A percentile compares a stretch with the other conserved stretches of the same genome.
Conservation (phyloP, 805 yeast genomes). For the Saccharomycopsis sp. region DNA sequence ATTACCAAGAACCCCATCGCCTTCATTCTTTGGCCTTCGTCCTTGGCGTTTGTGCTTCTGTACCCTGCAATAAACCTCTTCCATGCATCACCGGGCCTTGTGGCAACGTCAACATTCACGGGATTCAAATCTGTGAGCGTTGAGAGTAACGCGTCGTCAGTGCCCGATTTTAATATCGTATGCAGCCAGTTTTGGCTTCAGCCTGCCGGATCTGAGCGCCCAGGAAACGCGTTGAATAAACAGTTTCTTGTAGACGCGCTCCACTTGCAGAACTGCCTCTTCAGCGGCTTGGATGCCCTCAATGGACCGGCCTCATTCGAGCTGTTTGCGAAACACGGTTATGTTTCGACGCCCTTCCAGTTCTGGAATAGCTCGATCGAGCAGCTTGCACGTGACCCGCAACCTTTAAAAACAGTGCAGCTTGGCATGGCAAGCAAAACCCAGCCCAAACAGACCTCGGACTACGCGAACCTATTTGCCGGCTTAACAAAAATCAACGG, state of each 20-base stretch:
- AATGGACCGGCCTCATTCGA: not conserved
- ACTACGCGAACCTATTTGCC: conserved; percentile 30
- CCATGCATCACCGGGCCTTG: conserved; percentile 26
- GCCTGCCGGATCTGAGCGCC: conserved; percentile 25
- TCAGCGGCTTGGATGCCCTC: too few relatives aligned
- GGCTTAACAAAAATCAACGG: conserved; percentile 40
- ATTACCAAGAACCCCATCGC: conserved; percentile 34
- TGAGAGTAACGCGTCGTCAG: conserved; percentile 19
- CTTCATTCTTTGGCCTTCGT: conserved; percentile 44
- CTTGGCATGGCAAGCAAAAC: conserved; percentile 4
- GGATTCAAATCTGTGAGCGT: conserved; percentile 16
- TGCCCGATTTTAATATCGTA: conserved; percentile 22
- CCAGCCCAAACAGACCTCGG: conserved; percentile 10
- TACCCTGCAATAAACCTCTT: conserved; percentile 42
- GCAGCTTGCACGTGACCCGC: conserved; percentile 29
- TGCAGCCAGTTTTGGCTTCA: conserved; percentile 33
- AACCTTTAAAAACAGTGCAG: conserved; percentile 36
- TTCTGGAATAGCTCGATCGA: conserved; percentile 36
- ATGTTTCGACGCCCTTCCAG: conserved; percentile 32
- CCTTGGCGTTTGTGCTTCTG: conserved; percentile 40
- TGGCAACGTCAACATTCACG: conserved; percentile 1
- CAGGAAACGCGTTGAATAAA: conserved; percentile 32
- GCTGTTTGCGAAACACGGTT: not conserved
- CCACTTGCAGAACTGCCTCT: conserved; percentile 30
- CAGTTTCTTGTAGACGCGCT: conserved; percentile 31